Conservation (phyloP, 2,329 filamentous ascomycete species). For the Endocalyx cinctus region DNA sequence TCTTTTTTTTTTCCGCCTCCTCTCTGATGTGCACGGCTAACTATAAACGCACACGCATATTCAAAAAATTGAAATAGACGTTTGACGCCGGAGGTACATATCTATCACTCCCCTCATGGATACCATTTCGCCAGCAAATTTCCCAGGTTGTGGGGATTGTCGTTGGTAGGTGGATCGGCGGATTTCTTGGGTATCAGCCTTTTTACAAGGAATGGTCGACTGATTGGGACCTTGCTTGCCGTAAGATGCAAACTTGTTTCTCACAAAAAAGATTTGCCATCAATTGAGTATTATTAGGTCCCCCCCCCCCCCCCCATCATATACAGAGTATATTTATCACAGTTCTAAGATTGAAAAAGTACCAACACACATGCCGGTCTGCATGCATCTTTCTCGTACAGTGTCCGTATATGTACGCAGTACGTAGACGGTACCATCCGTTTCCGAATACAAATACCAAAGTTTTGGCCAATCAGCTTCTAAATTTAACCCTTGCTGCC, state of each 20-base stretch:
- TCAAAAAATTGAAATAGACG: conserved; percentile 22
- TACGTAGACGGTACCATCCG: too few species aligned
- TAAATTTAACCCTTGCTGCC: too few species aligned
- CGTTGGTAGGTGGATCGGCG: conserved; percentile 34
- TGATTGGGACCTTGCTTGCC: conserved; percentile 31
- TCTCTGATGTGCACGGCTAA: neutral
- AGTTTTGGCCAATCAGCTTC: too few species aligned
- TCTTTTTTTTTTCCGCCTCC: neutral
- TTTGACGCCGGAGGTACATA: conserved; percentile 36
- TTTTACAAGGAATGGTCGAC: conserved; percentile 31
- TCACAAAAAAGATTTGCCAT: conserved; percentile 23
- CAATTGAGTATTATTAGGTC: too few species aligned
- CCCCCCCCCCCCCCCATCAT: too few species aligned
- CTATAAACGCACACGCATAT: conserved; percentile 2
- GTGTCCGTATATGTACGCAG: too few species aligned
- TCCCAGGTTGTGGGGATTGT: conserved; percentile 24
- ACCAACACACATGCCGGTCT: too few species aligned
- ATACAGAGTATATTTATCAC: too few species aligned
- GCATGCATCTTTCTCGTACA: too few species aligned
- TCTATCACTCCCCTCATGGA: conserved; percentile 30
- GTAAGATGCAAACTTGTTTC: conserved; percentile 26
- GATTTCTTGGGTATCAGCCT: conserved; percentile 33
- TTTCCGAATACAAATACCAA: too few species aligned
- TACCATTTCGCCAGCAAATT: conserved; percentile 28
- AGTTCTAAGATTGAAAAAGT: too few species aligned